Conservation (phyloP, 169 alveolate genomes). For the Prorocentrum cordatum region DNA sequence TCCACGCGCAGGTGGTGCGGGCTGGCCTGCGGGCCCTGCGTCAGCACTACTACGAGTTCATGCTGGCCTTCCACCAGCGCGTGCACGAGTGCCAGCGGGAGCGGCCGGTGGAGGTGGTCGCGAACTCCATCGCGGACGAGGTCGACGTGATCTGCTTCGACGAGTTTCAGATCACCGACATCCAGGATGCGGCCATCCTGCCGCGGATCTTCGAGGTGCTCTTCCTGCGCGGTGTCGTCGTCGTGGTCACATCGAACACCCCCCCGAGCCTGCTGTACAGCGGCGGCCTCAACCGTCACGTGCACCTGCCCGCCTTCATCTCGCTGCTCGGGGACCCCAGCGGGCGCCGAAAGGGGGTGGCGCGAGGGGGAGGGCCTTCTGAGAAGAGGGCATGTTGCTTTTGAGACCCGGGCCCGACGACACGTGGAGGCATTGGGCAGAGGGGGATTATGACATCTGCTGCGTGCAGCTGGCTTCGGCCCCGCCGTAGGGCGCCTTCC, state of each 20-base stretch:
- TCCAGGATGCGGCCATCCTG: slow-evolving; percentile 58
- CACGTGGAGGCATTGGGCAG: no score
- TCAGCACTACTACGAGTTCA: slow-evolving; percentile 44
- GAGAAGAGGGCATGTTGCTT: no score
- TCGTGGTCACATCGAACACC: slow-evolving; percentile 37
- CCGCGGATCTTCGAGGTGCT: slow-evolving; percentile 38
- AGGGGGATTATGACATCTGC: no score
- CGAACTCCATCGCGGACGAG: slow-evolving; percentile 8
- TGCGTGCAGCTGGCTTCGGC: no score
- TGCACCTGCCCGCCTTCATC: slow-evolving; percentile 26
- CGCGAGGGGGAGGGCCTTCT: no score
- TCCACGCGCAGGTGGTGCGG: slow-evolving; percentile 18
- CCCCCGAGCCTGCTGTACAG: slow-evolving; percentile 41
- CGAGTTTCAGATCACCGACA: slow-evolving; percentile 41
- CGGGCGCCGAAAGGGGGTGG: no score
- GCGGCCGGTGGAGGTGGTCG: slow-evolving; percentile 57
- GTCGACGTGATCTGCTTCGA: slow-evolving; percentile 52
- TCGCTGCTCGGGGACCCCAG: not conserved
- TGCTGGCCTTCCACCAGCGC: slow-evolving; percentile 31
- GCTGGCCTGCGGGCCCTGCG: slow-evolving; percentile 23
- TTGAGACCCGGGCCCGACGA: no score
- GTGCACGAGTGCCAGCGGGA: slow-evolving; percentile 6
- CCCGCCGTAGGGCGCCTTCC: no score
- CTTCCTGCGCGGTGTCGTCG: slow-evolving; percentile 38
- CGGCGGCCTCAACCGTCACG: slow-evolving; percentile 45